A percentile compares a stretch with the other conserved stretches of the same genome.
Conservation (phyloP, 2,329 filamentous ascomycete genomes). For the Bertia moriformis region DNA sequence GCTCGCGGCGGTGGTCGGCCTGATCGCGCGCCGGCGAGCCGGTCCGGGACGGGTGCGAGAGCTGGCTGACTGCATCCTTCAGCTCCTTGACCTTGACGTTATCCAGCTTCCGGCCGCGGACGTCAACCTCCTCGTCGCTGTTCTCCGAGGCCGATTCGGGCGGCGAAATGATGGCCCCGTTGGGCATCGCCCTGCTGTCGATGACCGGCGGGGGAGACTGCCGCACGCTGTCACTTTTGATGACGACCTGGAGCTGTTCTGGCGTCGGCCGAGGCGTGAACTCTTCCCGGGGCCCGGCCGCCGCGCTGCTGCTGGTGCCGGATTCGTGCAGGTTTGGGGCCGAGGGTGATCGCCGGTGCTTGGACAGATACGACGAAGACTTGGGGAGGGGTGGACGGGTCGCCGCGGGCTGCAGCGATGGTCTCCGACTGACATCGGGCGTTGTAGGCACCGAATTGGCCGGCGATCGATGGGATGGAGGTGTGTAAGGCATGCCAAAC, state of each 20-base stretch:
- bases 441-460: constrained; percentile 41
- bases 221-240: constrained; percentile 47
- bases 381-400: constrained; percentile 40
- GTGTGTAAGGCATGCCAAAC: constrained; percentile 73
- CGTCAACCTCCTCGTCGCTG: constrained; percentile 61
- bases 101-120: constrained; percentile 25
- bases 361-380: constrained; percentile 51
- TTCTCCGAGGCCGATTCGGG: constrained; percentile 72
- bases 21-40: constrained; percentile 42
- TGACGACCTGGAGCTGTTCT: constrained; percentile 10
- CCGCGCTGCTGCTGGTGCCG: neutral
- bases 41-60: no score
- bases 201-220: constrained; percentile 75
- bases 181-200: constrained; percentile 61
- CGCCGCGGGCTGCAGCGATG: constrained; percentile 33
- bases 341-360: constrained; percentile 45
- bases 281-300: constrained; percentile 8
- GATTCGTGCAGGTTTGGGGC: constrained; percentile 24
- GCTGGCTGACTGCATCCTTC: constrained; percentile 68
- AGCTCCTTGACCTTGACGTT: constrained; percentile 47
- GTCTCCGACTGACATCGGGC: constrained; percentile 40
- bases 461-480: constrained; percentile 57
- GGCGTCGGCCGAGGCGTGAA: constrained; percentile 10
- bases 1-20: constrained; percentile 8
- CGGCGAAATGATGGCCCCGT: constrained; percentile 76